These are phyloP conservation scores for Blastobotrys serpentis DNA, from an alignment of 1,139 yeast genomes.

Conservation along the genomic window DNA sequence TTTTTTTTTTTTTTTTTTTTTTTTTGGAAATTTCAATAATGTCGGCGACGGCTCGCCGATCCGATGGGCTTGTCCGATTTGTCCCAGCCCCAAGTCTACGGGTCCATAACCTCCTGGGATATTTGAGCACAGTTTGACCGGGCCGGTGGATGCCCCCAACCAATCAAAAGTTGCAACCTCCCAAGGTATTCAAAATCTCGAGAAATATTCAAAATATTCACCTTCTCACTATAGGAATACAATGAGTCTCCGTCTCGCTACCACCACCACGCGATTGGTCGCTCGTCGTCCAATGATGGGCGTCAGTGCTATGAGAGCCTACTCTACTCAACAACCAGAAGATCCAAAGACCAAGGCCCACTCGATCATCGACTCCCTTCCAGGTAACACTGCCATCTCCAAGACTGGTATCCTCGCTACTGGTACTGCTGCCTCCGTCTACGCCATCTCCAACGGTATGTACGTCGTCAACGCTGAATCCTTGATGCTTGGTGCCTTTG, in stretches of 20 bases:
- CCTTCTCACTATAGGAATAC: constrained; percentile 5
- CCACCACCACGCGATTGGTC: constrained; percentile 27
- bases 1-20: no score
- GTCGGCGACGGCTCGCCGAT: no score
- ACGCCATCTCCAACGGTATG: constrained; percentile 91
- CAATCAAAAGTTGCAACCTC: constrained; percentile 2
- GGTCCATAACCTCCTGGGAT: no score
- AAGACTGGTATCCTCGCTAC: constrained; percentile 97
- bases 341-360: constrained; percentile 93
- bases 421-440: constrained; percentile 87
- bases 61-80: no score
- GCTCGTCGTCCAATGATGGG: constrained; percentile 11
- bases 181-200: constrained; percentile 4
- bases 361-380: constrained; percentile 86
- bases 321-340: constrained; percentile 37
- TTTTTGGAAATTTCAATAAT: no score
- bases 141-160: no score
- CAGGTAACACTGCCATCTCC: constrained; percentile 84
- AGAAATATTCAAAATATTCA: constrained; percentile 3
- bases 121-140: no score
- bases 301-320: constrained; percentile 28
- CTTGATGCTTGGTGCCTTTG: constrained; percentile 75
- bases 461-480: constrained; percentile 94
- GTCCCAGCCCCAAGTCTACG: constrained; percentile 4
- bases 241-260: constrained; percentile 35